Evolutionary conservation across 2,329 filamentous ascomycete species (phyloP), one percentile per base, ranked within the genome.

Genomic region (Apiospora rasikravindrae): DNA sequence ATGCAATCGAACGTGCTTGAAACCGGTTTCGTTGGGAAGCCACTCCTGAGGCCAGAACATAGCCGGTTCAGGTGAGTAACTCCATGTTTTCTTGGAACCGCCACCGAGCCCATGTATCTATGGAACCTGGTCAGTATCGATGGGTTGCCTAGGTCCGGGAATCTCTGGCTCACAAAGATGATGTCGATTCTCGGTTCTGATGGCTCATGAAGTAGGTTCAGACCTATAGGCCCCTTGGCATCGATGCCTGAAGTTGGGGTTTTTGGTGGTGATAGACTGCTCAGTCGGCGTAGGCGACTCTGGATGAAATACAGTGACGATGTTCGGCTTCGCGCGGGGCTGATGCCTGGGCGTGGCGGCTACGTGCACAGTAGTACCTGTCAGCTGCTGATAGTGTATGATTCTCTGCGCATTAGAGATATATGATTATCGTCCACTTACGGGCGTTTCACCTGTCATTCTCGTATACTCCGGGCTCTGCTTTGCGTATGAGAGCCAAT

Each of bases 101-200:
- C 83, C 83, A 2, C 82, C 78, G 1, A 86, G 76, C 1, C 84
- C 83, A 73, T 85, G 84, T 5, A 64, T 85, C 80, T 71, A 85
- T 85, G n/a, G 22, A 53, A 14, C 14, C 16, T 44, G 11, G 10
- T 2, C 11, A 44, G 11, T 44, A 10, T 14, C 42, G 37, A 44
- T 44, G 42, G 10, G 42, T 11, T 61, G 22, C 24, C 24, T 4
- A 8, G 37, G 4, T 37, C 37, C 11, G 24, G 53, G 13, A 61
- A 33, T 61, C 16, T 11, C 11, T 24, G 7, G 6, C 61, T 40
- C 4, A 86, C 80, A 71, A 85, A 86, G 24, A 84, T 76, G 2
- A 85, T 76, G 61, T 85, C 82, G 10, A 83, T 73, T 1, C 79
- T 72, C 1, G 82, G 78, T 24, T 81, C 76, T 0, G 77, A 73